These are phyloP conservation scores for Sphenostylis stenocarpa DNA, from an alignment of 306 rosid species.

Conservation along the genomic window DNA sequence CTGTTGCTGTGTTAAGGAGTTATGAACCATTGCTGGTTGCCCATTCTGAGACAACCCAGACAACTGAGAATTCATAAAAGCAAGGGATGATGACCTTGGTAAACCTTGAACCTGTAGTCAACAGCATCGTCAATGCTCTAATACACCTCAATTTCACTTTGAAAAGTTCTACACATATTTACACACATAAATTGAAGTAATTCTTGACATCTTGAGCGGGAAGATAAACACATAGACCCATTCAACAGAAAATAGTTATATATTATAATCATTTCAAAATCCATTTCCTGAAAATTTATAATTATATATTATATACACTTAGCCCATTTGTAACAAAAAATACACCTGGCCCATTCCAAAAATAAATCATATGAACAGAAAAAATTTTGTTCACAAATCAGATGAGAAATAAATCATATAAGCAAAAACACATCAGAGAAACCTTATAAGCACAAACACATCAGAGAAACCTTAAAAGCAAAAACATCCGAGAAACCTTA, in stretches of 20 bases:
- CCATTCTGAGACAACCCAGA: conserved; percentile 88
- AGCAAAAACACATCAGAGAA: not conserved
- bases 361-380: not conserved
- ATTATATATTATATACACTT: not conserved
- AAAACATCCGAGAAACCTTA: not conserved
- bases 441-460: not conserved
- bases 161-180: not conserved
- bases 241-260: too few species aligned
- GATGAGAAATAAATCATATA: not conserved
- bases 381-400: not conserved
- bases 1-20: conserved; percentile 74
- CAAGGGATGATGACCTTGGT: conserved; percentile 76
- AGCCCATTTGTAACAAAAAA: not conserved
- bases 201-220: not conserved
- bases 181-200: not conserved
- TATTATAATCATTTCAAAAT: not conserved
- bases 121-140: conserved; percentile 25
- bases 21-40: conserved; percentile 69
- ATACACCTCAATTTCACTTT: not conserved
- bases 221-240: too few species aligned
- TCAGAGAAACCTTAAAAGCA: not conserved
- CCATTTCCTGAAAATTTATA: not conserved
- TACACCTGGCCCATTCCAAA: not conserved
- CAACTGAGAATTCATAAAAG: conserved; percentile 78
- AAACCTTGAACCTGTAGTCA: conserved; percentile 71